Evolutionary conservation across 257 asterid genomes (phyloP).

Genomic region (Lycium ferocissimum): DNA sequence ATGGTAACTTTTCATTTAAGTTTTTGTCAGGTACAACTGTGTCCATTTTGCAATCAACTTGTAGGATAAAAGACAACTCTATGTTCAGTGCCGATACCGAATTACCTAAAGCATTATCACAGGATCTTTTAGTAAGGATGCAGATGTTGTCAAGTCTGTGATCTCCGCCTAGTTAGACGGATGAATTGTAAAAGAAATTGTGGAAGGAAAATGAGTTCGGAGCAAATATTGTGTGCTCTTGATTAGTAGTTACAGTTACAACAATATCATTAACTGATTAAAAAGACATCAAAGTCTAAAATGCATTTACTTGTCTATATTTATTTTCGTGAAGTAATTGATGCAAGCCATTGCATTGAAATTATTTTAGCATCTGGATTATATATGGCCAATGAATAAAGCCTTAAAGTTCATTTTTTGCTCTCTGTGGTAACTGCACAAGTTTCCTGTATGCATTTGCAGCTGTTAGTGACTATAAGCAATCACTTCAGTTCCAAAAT

Average conservation of each 20-base stretch:
- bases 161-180: background rate
- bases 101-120: background rate
- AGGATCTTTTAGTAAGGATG: background rate
- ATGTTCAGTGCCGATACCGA: background rate
- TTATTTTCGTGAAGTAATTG: background rate
- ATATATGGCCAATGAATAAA: background rate
- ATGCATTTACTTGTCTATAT: constrained; percentile 25
- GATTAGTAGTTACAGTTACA: constrained; percentile 9
- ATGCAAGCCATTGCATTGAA: background rate
- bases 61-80: background rate
- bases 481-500: constrained; percentile 94
- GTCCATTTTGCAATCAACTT: constrained; percentile 21
- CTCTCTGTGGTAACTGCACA: constrained; percentile 12
- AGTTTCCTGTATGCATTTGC: constrained; percentile 35
- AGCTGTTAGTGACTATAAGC: constrained; percentile 96
- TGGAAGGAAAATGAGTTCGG: background rate
- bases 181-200: background rate
- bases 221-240: background rate
- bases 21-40: background rate
- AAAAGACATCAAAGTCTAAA: background rate
- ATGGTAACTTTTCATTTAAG: background rate
- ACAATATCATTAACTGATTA: background rate
- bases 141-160: constrained; percentile 24
- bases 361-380: background rate
- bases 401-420: background rate